Evolutionary conservation across 495 filamentous ascomycete genomes (phyloP).

Genomic region (Glutinoglossum americanum): DNA sequence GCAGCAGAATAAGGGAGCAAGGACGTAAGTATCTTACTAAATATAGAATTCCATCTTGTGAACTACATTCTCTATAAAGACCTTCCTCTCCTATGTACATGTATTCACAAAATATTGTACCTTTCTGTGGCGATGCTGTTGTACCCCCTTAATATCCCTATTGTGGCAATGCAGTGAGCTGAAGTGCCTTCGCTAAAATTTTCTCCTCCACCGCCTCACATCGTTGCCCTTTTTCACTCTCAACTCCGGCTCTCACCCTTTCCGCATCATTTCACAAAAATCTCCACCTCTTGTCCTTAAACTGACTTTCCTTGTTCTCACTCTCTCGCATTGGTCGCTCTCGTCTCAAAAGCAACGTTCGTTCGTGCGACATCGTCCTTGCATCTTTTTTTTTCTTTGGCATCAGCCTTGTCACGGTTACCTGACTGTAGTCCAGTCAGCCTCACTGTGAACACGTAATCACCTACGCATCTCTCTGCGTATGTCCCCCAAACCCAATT

Average conservation of each 20-base stretch:
- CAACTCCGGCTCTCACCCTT: too few relatives aligned
- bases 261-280: too few relatives aligned
- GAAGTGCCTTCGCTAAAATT: background rate
- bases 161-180: background rate
- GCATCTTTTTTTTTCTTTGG: background rate
- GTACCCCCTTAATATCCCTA: background rate
- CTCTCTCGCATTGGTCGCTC: background rate
- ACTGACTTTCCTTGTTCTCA: background rate
- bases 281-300: too few relatives aligned
- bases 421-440: background rate
- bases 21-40: too few relatives aligned
- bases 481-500: background rate
- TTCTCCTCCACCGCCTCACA: background rate
- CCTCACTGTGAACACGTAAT: background rate
- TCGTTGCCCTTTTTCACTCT: background rate
- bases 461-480: background rate
- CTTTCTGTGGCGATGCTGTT: too few relatives aligned
- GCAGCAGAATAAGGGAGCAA: too few relatives aligned
- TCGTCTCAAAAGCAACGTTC: background rate
- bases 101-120: too few relatives aligned
- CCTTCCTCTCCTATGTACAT: too few relatives aligned
- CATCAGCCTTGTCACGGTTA: background rate
- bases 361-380: background rate
- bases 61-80: too few relatives aligned
- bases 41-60: too few relatives aligned